Conservation (phyloP, 345 rosid species). For the Hibiscus mutabilis region DNA sequence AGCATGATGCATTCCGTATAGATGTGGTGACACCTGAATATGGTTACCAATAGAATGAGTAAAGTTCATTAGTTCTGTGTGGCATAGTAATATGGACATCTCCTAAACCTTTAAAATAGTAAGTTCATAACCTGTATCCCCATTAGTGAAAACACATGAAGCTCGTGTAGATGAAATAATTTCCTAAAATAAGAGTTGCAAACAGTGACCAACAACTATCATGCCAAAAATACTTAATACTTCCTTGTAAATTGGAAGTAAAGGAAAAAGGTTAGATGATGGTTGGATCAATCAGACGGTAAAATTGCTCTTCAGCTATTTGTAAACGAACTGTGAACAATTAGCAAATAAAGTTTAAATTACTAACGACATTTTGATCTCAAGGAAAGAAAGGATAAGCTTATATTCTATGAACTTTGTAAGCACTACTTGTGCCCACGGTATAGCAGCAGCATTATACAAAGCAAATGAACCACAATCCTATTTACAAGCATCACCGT, state of each 20-base stretch:
- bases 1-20: constrained; percentile 44
- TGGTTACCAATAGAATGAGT: background rate
- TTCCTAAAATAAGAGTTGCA: background rate
- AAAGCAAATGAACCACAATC: background rate
- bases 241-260: background rate
- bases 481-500: background rate
- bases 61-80: background rate
- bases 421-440: background rate
- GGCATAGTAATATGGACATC: background rate
- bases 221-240: background rate
- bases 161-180: background rate
- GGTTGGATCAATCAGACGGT: background rate
- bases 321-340: background rate
- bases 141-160: background rate
- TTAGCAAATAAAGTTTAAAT: background rate
- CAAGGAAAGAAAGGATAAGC: background rate
- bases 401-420: background rate
- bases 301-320: background rate
- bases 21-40: constrained; percentile 34
- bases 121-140: background rate
- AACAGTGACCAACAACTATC: background rate
- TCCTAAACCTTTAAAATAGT: background rate
- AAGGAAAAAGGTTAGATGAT: background rate
- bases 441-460: background rate
- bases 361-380: background rate